Base-by-base conservation (phyloP, 23 red algal species). In the Gracilaria gracilis region DNA sequence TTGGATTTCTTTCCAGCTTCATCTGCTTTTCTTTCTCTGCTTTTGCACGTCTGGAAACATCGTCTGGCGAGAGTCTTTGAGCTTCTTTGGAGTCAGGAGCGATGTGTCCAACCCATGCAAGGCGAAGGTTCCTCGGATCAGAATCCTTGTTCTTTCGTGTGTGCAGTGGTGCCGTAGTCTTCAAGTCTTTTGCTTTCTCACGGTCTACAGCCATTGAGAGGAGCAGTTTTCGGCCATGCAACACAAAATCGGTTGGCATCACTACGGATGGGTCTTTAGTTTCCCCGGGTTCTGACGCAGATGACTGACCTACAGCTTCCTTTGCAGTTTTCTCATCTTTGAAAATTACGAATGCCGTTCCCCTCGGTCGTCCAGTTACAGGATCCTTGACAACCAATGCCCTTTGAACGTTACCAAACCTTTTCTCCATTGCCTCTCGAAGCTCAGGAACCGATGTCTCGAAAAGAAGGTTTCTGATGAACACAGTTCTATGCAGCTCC, bases 311-410 rank as follows among this genome's bases (percentile, higher is more conserved):
- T 42, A 92, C 61, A 19, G 90, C 92, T 77, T 90, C 67, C 9
- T 37, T 54, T 36, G 89, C 91, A 23, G 57, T 80, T 35, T 80
- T 31, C 32, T 48, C 55, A 33, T 16, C 32, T 25, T 50, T 20
- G 75, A 98, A 98, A 14, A 88, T 87, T 39, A 98, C 90, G 81
- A 98, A 98, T 42, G 91, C 95, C 34, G 86, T 93, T 74, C 95
- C 95, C 6, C 95, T 79, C 8, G 91, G 86, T 42, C 89, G 62
- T 34, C 87, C 75, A 37, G 95, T 94, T 49, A 32, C 35, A 2
- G 67, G 69, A 81, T 98, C 86, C 40, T 89, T 90, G 0, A 98
- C 91, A 12, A 98, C 48, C 8, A 98, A 66, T 33, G 66, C 88
- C 38, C 88, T 91, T 40, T 94, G 88, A 16, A 98, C 78, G 16